Percentiles rank a stretch among this genome's conserved stretches.
Conservation (phyloP, 75 land plant genomes). For the Azolla pinnata region DNA sequence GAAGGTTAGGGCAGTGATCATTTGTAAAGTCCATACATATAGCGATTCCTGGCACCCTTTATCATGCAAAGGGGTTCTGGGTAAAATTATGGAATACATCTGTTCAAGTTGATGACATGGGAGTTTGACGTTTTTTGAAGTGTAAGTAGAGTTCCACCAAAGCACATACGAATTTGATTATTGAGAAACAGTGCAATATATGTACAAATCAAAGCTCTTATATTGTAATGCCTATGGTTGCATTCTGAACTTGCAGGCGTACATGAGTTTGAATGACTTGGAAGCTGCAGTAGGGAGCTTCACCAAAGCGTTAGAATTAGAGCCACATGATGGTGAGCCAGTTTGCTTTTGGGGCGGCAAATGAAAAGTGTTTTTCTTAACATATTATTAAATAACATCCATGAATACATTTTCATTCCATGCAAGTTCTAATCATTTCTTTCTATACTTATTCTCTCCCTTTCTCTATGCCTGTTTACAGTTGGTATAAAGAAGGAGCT, state of each 20-base stretch:
- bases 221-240: too few relatives aligned
- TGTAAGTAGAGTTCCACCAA: neutral
- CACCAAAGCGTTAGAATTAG: conserved; percentile 64
- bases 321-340: conserved; percentile 86
- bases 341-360: too few relatives aligned
- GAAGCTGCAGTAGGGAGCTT: conserved; percentile 85
- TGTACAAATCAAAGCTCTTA: too few relatives aligned
- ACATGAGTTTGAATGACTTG: conserved; percentile 77
- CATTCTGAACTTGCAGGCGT: conserved; percentile 40
- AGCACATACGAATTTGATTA: too few relatives aligned
- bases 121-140: neutral
- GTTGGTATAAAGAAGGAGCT: conserved; percentile 87
- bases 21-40: too few relatives aligned
- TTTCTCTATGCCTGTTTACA: conserved; percentile 16
- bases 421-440: neutral
- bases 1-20: too few relatives aligned
- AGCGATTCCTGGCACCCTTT: too few relatives aligned
- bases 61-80: too few relatives aligned
- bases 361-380: neutral
- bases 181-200: too few relatives aligned
- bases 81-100: too few relatives aligned
- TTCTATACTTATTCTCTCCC: neutral
- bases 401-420: neutral
- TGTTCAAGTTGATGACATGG: neutral
- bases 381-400: neutral